phyloP scores from a whole-genome alignment of 2,329 filamentous ascomycete species.

The Curvularia hawaiiensis region DNA sequence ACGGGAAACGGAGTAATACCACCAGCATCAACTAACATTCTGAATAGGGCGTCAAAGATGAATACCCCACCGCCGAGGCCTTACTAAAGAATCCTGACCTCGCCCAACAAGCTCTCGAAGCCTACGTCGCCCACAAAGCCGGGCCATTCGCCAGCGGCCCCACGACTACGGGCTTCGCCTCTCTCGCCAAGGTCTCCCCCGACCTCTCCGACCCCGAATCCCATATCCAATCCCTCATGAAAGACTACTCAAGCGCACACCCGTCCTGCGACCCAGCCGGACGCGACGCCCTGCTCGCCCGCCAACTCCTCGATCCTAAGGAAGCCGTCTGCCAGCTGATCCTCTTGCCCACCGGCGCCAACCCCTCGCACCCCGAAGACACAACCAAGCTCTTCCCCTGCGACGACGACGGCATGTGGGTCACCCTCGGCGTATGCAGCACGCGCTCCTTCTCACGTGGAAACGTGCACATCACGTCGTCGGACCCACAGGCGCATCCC shows the following conservation, averaged over 20 bases:
- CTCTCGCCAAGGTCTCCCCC: constrained; percentile 27
- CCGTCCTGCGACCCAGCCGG: constrained; percentile 32
- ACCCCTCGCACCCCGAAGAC: constrained; percentile 10
- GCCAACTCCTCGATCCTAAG: constrained; percentile 29
- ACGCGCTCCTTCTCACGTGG: constrained; percentile 51
- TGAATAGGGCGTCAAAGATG: constrained; percentile 32
- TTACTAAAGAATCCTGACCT: constrained; percentile 25
- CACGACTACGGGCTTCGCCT: constrained; percentile 33
- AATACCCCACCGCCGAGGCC: constrained; percentile 35
- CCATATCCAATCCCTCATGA: constrained; percentile 28
- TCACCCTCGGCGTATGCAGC: constrained; percentile 20
- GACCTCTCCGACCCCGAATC: constrained; percentile 25
- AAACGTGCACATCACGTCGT: constrained; percentile 44
- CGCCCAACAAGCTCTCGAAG: constrained; percentile 35
- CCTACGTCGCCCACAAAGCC: constrained; percentile 34
- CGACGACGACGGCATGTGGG: constrained; percentile 23
- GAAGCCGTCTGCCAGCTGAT: constrained; percentile 33
- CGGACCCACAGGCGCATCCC: constrained; percentile 39
- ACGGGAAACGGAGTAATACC: constrained; percentile 9
- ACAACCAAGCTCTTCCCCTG: constrained; percentile 10
- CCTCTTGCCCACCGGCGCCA: constrained; percentile 20
- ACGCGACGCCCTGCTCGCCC: constrained; percentile 27
- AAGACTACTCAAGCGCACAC: constrained; percentile 22
- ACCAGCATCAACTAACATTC: not conserved
- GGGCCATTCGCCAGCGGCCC: constrained; percentile 35